Evolutionary conservation across 169 alveolate genomes (phyloP), one percentile per base, ranked within the genome.

Genomic region (Plasmodium fragile): DNA sequence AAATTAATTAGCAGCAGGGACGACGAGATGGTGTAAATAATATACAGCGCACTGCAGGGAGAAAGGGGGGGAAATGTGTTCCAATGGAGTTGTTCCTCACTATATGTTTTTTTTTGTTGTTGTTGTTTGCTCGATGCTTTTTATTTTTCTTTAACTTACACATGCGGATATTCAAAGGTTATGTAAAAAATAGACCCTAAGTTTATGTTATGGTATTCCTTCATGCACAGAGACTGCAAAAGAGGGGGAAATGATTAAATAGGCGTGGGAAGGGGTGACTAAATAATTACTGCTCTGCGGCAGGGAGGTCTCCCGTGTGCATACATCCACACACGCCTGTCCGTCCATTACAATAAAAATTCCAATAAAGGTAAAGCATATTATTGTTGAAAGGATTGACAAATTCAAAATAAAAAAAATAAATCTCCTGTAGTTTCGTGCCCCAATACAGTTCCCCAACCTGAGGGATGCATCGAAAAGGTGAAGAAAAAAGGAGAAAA

Each of bases 341-440:
- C 18, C 32, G 71, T n/a, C 18, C 32, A 78, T 87, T 87, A 87
- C 93, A 53, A 87, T 79, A 87, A 87, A 87, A 36, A 78, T 39
- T 30, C 93, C 93, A 65, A 87, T 75, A 69, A 87, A 87, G n/a
- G 72, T 87, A 78, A 87, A 87, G 36, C 93, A 87, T 2, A 87
- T 87, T 71, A 87, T 77, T 78, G 89, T 87, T n/a, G 93, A 87
- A 53, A 87, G 93, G 36, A 87, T 87, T 16, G 93, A 87, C 81
- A 87, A 87, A 79, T 87, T 87, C 45, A 87, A 87, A 53, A 87
- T 78, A 59, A 87, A 87, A 65, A 87, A 87, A 78, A 87, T 18
- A 79, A 87, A 87, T 55, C 82, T 77, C 22, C 93, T 55, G 52
- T 87, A 87, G 73, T 87, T 87, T 18, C 93, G 65, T 36, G 36